Percentiles rank a stretch among this genome's conserved stretches.
These are phyloP conservation scores for Lenwebbia sp. DNA, from an alignment of 345 rosid species.

Conservation along the genomic window DNA sequence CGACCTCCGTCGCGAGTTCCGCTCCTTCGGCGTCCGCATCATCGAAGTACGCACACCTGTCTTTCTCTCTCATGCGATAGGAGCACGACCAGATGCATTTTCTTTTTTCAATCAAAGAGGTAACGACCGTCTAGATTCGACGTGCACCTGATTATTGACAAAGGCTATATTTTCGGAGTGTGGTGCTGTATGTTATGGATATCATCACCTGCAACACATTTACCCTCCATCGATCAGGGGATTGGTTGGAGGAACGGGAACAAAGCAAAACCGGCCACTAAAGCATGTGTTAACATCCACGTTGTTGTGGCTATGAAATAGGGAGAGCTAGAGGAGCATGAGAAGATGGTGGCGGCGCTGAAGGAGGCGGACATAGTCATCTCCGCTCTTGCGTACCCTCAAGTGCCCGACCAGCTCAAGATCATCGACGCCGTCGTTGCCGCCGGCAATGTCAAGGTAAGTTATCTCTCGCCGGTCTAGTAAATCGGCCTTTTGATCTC, in stretches of 20 bases:
- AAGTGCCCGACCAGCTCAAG: constrained; percentile 20
- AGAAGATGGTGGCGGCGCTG: constrained; percentile 21
- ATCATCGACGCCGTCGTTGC: constrained; percentile 33
- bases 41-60: not conserved
- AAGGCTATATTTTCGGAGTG: not conserved
- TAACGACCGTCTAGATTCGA: not conserved
- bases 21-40: not conserved
- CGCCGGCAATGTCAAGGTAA: constrained; percentile 39
- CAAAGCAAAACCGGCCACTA: too few species aligned
- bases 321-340: constrained; percentile 33
- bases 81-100: not conserved
- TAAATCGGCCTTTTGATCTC: not conserved
- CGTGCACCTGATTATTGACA: not conserved
- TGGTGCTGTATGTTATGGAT: not conserved
- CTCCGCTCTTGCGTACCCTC: constrained; percentile 20
- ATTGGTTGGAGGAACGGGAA: too few species aligned
- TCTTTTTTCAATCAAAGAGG: not conserved
- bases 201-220: not conserved
- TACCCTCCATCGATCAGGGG: too few species aligned
- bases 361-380: constrained; percentile 30
- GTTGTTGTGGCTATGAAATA: not conserved
- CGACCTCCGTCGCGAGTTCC: not conserved
- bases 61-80: not conserved
- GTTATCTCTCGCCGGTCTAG: not conserved
- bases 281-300: not conserved